phyloP scores from a whole-genome alignment of 192 early-diverging fungal genomes.

The Chytriomyces sp. region DNA sequence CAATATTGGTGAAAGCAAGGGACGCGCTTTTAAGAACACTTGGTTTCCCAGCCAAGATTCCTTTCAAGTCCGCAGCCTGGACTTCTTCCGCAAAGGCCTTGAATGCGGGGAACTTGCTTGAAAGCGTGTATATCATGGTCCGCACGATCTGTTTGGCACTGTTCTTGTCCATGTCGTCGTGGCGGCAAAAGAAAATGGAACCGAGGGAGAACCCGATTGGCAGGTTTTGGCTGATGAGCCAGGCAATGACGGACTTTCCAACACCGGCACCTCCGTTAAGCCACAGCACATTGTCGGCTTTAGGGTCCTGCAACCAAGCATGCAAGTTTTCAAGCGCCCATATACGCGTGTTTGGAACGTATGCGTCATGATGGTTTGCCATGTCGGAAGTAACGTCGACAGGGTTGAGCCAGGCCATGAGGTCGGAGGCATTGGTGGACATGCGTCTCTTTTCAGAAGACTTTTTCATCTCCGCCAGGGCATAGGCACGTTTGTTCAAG shows the following conservation, averaged over 20 bases:
- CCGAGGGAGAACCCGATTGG: constrained; percentile 30
- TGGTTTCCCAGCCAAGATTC: neutral
- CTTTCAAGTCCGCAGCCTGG: constrained; percentile 9
- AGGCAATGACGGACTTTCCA: constrained; percentile 35
- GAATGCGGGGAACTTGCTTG: neutral
- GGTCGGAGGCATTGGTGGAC: constrained; percentile 22
- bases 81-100: neutral
- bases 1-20: neutral
- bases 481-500: neutral
- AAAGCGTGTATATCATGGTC: constrained; percentile 20
- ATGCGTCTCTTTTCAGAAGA: neutral
- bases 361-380: neutral
- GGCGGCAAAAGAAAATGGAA: constrained; percentile 38
- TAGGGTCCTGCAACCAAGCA: neutral
- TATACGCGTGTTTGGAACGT: constrained; percentile 20
- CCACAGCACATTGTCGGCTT: constrained; percentile 25
- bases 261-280: constrained; percentile 26
- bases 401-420: constrained; percentile 28
- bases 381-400: constrained; percentile 26
- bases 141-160: neutral
- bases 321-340: neutral
- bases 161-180: constrained; percentile 33
- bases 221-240: neutral
- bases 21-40: neutral
- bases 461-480: neutral